A percentile compares a stretch with the other conserved stretches of the same genome.
phyloP scores from a whole-genome alignment of 441 rosid species.

The Viola pubescens region DNA sequence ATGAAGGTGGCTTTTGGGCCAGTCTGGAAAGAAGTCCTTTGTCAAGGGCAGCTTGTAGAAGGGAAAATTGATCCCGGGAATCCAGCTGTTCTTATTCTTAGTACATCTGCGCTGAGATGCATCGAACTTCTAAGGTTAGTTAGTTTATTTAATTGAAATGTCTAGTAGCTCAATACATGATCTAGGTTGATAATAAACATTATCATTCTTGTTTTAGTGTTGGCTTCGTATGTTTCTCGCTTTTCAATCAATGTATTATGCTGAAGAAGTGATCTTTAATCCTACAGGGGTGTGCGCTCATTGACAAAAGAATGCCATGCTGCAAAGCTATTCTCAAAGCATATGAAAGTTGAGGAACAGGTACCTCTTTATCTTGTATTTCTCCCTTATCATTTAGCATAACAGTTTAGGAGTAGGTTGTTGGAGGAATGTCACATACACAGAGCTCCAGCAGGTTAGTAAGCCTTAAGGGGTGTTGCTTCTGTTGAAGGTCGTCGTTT shows the following conservation, averaged over 20 bases:
- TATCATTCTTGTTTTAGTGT: not conserved
- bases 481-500: too few relatives aligned
- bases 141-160: not conserved
- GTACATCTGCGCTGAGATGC: conserved; percentile 63
- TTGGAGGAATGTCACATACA: not conserved
- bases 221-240: too few relatives aligned
- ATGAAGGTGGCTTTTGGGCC: conserved; percentile 49
- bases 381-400: not conserved
- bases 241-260: not conserved
- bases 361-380: conserved; percentile 23
- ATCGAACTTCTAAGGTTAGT: conserved; percentile 53
- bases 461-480: too few relatives aligned
- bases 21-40: conserved; percentile 51
- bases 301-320: conserved; percentile 62
- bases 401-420: not conserved
- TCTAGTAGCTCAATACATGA: too few relatives aligned
- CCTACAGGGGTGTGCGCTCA: conserved; percentile 48
- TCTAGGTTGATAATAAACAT: not conserved
- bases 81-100: conserved; percentile 55
- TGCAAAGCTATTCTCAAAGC: conserved; percentile 72
- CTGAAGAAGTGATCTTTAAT: not conserved
- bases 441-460: too few relatives aligned
- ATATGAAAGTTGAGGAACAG: conserved; percentile 88
- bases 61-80: conserved; percentile 49
- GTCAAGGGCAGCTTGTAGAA: conserved; percentile 38